Percentiles rank a stretch among this genome's conserved stretches.
These are phyloP conservation scores for Leishmania arabica DNA, from an alignment of 208 protist genomes.

Conservation along the genomic window DNA sequence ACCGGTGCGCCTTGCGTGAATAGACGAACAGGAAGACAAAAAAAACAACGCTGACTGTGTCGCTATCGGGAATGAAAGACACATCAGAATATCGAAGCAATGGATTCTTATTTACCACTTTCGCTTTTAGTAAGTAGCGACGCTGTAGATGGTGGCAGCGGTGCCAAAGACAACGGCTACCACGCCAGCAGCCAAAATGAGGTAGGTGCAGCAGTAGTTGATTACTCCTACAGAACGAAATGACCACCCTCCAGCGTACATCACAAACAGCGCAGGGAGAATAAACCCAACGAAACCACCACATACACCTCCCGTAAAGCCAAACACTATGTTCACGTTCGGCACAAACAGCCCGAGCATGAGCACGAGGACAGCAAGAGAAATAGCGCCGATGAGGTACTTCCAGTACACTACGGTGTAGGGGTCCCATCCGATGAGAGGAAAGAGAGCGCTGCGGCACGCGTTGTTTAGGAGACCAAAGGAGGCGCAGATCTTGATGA, in stretches of 20 bases:
- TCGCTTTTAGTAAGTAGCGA: constrained; percentile 5
- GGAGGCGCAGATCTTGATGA: constrained; percentile 67
- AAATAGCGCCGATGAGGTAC: constrained; percentile 28
- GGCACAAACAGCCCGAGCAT: constrained; percentile 66
- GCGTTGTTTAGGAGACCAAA: constrained; percentile 51
- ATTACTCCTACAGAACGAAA: constrained; percentile 35
- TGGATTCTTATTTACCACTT: neutral
- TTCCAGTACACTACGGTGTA: constrained; percentile 42
- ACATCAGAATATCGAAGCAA: neutral
- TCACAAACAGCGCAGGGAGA: constrained; percentile 60
- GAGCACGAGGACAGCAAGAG: constrained; percentile 33
- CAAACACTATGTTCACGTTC: constrained; percentile 74
- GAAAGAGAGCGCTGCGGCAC: constrained; percentile 45
- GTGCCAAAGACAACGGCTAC: constrained; percentile 65
- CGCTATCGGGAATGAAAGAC: neutral
- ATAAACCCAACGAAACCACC: constrained; percentile 71
- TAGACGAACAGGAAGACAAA: neutral
- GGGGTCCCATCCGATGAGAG: constrained; percentile 32
- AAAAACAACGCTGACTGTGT: no score
- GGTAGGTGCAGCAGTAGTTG: constrained; percentile 52
- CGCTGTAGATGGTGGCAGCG: constrained; percentile 46
- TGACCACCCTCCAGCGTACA: constrained; percentile 55
- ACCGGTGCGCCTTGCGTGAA: neutral
- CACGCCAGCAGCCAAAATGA: constrained; percentile 54
- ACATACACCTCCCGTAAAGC: constrained; percentile 52